Evolutionary conservation across 805 yeast species (phyloP), one percentile per base, ranked within the genome.

Genomic region (Cyberlindnera saturnus): DNA sequence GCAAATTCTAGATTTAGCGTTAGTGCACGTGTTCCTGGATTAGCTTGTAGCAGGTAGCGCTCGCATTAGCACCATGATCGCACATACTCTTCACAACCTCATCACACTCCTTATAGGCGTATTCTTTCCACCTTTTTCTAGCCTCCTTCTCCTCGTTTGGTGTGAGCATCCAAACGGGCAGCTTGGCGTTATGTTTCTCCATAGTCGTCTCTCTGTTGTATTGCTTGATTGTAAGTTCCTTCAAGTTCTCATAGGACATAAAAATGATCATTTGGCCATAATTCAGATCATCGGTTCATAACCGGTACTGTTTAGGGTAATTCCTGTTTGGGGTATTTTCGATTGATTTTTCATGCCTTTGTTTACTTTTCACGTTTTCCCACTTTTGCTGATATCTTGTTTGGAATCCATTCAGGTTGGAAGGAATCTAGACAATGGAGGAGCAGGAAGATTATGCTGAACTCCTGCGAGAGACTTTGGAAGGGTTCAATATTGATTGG

Each of bases 61-160:
- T n/a, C 11, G 16, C 8, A n/a, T 15, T 15, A 36, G 11, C 33
- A 7, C 9, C 9, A 26, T 81, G 65, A 23, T 23, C 28, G 9
- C 88, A 80, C 71, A 71, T 67, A 51, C 79, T 74, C 45, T 75
- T 82, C 30, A 90, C 96, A 38, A 70, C 64, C 16, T 74, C 82
- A 53, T 80, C 86, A 59, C 95, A 86, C 44, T 65, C 61, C 36
- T 75, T 71, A 67, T 84, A 84, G 0, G 91, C 77, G 55, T 70
- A 70, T 45, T 67, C 73, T 60, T 84, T 77, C 81, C 90, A 79
- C 53, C 85, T 75, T 51, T 75, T 79, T 55, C 85, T 77, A 31
- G 83, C 80, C 45, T 79, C 75, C 62, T 79, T 80, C 57, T 86
- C 95, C 59, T 86, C 93, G 49, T 72, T 74, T 13, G 93, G 91